Evolutionary conservation across 345 rosid genomes (phyloP), one percentile per base, ranked within the genome.

Genomic region (Melaleuca quinquenervia): DNA sequence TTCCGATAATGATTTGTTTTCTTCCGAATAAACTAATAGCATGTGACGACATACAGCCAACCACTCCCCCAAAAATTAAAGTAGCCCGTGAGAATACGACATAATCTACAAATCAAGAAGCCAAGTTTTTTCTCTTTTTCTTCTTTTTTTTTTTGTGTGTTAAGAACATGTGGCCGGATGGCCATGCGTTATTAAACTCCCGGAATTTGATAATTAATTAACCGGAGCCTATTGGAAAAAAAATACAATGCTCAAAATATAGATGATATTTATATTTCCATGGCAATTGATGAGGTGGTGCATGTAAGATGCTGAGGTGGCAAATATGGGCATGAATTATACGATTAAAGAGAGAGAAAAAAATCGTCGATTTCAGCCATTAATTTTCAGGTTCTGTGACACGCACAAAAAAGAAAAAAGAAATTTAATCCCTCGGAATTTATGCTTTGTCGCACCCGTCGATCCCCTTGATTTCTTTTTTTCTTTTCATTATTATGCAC

Each of bases 251-350:
- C 16, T 26, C 16, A 3, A 58, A n/a, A 8, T 20, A 5, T 32
- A 16, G 6, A 32, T 16, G 45, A 5, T 70, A 70, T 8, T 50
- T 7, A 64, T 8, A 16, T 8, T 3, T 15, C 32, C 12, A 1
- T 15, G 76, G 9, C 24, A 4, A 18, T 8, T 32, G 48, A 70
- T 18, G 48, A 8, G 24, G 24, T 32, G 48, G 13, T 8, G 12
- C 5, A 3, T 8, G 36, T 7, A 0, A 0, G 1, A 5, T 32
- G 21, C 13, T 2, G 2, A 32, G 24, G 2, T 36, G 48, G 11
- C 48, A 8, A 64, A 70, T 12, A 32, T 36, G 7, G 13, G 13
- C 0, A 15, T 18, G 1, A 58, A 32, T 70, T 18, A 18, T 41
- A 3, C 8, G 8, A 15, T 70, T 32, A n/a, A n/a, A n/a, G n/a